These are phyloP conservation scores for Tricholoma sp. DNA, from an alignment of 768 basidiomycete species.

Conservation along the genomic window DNA sequence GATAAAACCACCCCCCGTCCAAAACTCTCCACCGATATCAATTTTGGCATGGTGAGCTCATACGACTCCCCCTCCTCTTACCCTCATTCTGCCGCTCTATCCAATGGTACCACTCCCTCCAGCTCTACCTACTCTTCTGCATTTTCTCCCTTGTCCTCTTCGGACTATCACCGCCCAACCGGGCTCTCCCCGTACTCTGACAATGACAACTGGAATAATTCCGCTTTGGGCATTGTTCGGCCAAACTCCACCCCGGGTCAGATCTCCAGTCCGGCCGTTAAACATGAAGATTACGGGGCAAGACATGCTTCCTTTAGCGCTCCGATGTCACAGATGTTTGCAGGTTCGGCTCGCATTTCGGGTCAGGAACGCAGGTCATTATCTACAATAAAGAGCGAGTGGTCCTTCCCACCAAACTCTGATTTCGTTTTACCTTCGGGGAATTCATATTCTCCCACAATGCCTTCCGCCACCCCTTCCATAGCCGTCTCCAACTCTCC, in stretches of 20 bases:
- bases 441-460: constrained; percentile 38
- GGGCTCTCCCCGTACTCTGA: constrained; percentile 43
- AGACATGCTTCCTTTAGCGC: constrained; percentile 66
- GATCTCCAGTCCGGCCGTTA: constrained; percentile 46
- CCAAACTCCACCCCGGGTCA: constrained; percentile 66
- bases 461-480: constrained; percentile 40
- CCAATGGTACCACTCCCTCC: constrained; percentile 48
- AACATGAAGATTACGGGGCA: constrained; percentile 62
- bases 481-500: constrained; percentile 41
- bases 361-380: constrained; percentile 61
- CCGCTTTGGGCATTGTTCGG: constrained; percentile 56
- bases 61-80: constrained; percentile 48
- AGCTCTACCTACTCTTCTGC: constrained; percentile 44
- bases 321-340: constrained; percentile 57
- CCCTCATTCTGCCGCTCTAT: constrained; percentile 43
- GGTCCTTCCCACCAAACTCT: constrained; percentile 60
- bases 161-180: constrained; percentile 42
- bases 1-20: constrained; percentile 38
- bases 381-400: constrained; percentile 62
- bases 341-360: constrained; percentile 65
- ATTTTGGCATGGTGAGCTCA: constrained; percentile 31
- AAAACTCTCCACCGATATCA: constrained; percentile 44
- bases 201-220: constrained; percentile 49
- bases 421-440: constrained; percentile 50
- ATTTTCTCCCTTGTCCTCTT: constrained; percentile 36